Base-by-base conservation (phyloP, 768 basidiomycete genomes). In the Agaricus sinodeliciosus region DNA sequence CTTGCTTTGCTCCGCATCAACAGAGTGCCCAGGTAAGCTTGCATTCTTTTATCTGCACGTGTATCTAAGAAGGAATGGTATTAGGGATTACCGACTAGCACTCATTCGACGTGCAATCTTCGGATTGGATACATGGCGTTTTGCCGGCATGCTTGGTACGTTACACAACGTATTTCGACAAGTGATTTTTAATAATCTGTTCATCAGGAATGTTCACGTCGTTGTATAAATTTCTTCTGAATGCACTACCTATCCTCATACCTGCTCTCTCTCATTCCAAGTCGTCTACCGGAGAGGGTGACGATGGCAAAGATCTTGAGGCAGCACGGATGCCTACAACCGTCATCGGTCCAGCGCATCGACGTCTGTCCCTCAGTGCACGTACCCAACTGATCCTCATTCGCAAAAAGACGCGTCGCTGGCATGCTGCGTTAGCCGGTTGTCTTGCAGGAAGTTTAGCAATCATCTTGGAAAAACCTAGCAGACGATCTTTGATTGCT, bases 111-210 rank as follows among this genome's bases (percentile, higher is more conserved):
- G 81, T 69, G 94, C 92, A 0, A 72, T 95, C 41, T 89, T 96
- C 58, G 93, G 93, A 0, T 57, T 72, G 39, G 94, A 96, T 62
- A 84, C 90, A 0, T 78, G 87, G 62, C 74, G 94, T 16, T 94
- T 95, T 57, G 90, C 85, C 3, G 82, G 85, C 0, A 94, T 94
- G 91, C 72, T 97, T 35, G 92, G 90, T 84, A 56, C 25, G 66
- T 45, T 22, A 26, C 11, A 19, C 35, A n/a, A 31, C n/a, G 15
- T 1, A 51, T 55, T 51, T 6, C 39, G 44, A 19, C 37, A 35
- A 5, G 3, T 31, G 46, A 36, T 35, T 25, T 46, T 27, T n/a
- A 40, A 37, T 43, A 22, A 26, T n/a, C 46, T n/a, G 44, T 28
- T 6, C 26, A 11, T 40, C 9, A 57, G 88, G 84, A 18, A 80